These are phyloP conservation scores for Phytophthora cajani DNA, from an alignment of 352 stramenopile species.

Conservation along the genomic window DNA sequence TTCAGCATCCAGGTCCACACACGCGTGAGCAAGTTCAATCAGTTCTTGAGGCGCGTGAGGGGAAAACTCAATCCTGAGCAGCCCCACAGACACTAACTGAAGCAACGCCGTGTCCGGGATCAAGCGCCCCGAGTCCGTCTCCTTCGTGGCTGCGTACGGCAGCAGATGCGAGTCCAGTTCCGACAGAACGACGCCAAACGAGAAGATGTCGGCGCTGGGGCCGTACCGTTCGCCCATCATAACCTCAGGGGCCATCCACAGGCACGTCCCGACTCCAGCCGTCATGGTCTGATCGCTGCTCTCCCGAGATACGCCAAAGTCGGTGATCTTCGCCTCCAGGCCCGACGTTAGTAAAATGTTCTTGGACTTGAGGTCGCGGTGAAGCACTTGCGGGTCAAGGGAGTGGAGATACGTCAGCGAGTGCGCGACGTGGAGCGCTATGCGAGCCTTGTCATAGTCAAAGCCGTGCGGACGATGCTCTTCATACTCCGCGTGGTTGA, in stretches of 20 bases:
- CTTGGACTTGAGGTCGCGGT: slow-evolving; percentile 64
- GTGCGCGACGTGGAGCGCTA: slow-evolving; percentile 40
- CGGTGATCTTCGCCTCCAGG: slow-evolving; percentile 48
- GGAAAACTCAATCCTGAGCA: slow-evolving; percentile 46
- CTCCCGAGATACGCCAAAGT: slow-evolving; percentile 56
- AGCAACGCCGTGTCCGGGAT: slow-evolving; percentile 45
- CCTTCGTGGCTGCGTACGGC: slow-evolving; percentile 31
- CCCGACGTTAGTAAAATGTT: slow-evolving; percentile 51
- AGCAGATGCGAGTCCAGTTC: slow-evolving; percentile 54
- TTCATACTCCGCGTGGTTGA: slow-evolving; percentile 38
- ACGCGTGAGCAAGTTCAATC: slow-evolving; percentile 37
- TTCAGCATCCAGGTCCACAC: slow-evolving; percentile 40
- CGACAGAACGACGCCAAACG: slow-evolving; percentile 52
- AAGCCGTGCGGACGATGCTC: slow-evolving; percentile 41
- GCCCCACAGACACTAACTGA: slow-evolving; percentile 52
- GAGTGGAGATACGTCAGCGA: slow-evolving; percentile 56
- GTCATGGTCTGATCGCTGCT: slow-evolving; percentile 45
- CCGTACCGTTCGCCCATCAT: slow-evolving; percentile 56
- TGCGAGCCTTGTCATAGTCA: slow-evolving; percentile 42
- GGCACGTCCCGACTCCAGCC: slow-evolving; percentile 38
- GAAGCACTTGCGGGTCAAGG: slow-evolving; percentile 44
- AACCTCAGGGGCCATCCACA: slow-evolving; percentile 58
- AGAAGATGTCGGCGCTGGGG: slow-evolving; percentile 55
- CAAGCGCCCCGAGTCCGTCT: slow-evolving; percentile 26
- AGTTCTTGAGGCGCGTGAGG: slow-evolving; percentile 27